Evolutionary conservation across 345 rosid genomes (phyloP), one percentile per base, ranked within the genome.

Genomic region (Hibiscus mutabilis): DNA sequence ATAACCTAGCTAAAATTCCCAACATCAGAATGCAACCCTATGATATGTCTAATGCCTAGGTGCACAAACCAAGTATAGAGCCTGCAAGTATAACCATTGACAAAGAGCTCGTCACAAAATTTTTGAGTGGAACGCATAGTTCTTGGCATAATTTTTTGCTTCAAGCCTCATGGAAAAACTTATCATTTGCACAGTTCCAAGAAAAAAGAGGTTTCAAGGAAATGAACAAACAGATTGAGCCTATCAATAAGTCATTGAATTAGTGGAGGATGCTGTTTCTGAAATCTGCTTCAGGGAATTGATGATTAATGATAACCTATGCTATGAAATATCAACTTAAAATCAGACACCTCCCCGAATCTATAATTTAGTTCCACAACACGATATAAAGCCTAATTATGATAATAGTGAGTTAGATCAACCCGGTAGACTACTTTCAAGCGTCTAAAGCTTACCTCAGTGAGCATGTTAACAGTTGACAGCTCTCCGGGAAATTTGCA

Each of bases 401-500:
- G 11, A 66, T 51, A 25, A 66, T 5, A n/a, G 21, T 11, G 22
- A 2, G 52, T 10, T 46, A 42, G 9, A 58, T 24, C 56, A 57
- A 72, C 42, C 47, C 14, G 16, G 33, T 24, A 37, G 27, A 79
- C 42, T 49, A 69, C 49, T 19, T 60, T 19, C 40, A 21, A 62
- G 59, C 31, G 68, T 35, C 19, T 1, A 10, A 59, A 60, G 44
- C 75, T 42, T 76, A 79, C 85, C 82, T 82, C 85, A 60, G 79
- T 79, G 31, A 82, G 85, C 57, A 77, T 74, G 66, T 77, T 82
- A 19, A 74, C 27, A 1, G 73, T 82, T 9, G 82, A 82, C 47
- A 82, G 40, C 19, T 82, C 85, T 47, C 82, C 80, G 0, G 80
- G 80, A 74, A 74, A 76, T 62, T 68, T 79, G 69, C 72, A 65